A percentile compares a stretch with the other conserved stretches of the same genome.
Evolutionary conservation across 116 monocot genomes (phyloP).

Genomic region (Phalaenopsis hybrid): DNA sequence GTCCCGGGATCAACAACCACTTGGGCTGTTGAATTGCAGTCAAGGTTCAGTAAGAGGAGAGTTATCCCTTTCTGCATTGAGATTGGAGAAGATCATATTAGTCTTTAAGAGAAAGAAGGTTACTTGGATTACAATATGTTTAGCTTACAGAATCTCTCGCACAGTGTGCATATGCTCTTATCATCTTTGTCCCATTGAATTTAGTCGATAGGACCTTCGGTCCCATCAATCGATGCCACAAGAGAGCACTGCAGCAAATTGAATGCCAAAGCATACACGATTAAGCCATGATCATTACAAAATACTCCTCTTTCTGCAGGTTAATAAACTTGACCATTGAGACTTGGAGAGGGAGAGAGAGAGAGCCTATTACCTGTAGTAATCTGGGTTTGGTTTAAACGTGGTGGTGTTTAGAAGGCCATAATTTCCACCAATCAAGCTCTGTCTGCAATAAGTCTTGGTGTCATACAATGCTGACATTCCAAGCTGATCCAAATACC

Average conservation of each 20-base stretch:
- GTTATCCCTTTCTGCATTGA: slow-evolving; percentile 28
- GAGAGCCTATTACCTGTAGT: slow-evolving; percentile 10
- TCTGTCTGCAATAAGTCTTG: slow-evolving; percentile 16
- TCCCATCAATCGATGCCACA: slow-evolving; percentile 36
- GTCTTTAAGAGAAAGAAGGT: neutral
- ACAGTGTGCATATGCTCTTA: slow-evolving; percentile 35
- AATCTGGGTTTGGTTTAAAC: slow-evolving; percentile 17
- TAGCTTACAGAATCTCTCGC: slow-evolving; percentile 27
- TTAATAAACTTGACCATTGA: too few relatives aligned
- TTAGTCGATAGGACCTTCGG: slow-evolving; percentile 18
- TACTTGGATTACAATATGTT: neutral
- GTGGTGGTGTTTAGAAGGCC: slow-evolving; percentile 11
- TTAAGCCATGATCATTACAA: too few relatives aligned
- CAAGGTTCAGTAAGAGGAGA: slow-evolving; percentile 26
- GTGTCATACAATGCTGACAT: slow-evolving; percentile 15
- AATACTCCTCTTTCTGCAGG: too few relatives aligned
- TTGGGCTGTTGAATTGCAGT: neutral
- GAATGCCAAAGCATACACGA: neutral
- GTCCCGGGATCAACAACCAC: neutral
- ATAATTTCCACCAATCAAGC: slow-evolving; percentile 19
- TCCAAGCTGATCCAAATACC: slow-evolving; percentile 23
- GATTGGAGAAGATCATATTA: neutral
- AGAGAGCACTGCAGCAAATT: slow-evolving; percentile 18
- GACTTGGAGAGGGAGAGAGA: neutral
- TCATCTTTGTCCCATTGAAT: slow-evolving; percentile 23